phyloP scores from a whole-genome alignment of 129 eudicot species.

The Tanacetum coccineum region DNA sequence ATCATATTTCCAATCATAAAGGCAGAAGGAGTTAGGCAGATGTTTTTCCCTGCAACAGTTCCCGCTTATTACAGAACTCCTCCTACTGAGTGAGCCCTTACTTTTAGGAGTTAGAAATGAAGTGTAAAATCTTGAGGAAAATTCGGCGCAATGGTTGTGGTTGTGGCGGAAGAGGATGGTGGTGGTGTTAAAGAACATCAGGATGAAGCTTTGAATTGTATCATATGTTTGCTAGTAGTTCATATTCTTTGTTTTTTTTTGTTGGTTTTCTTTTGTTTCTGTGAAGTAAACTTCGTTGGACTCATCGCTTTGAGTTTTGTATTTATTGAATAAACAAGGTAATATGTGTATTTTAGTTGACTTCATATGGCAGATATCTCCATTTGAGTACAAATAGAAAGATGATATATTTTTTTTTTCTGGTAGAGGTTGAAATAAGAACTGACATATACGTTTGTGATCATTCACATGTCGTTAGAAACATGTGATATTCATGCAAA shows the following conservation, averaged over 20 bases:
- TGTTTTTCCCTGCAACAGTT: conserved; percentile 85
- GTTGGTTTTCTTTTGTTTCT: conserved; percentile 13
- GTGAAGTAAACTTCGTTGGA: conserved; percentile 1
- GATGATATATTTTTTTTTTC: background rate
- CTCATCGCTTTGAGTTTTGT: background rate
- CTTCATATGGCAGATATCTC: background rate
- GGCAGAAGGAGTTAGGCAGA: conserved; percentile 88
- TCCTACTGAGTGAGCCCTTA: conserved; percentile 13
- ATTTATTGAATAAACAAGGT: background rate
- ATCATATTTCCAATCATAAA: conserved; percentile 78
- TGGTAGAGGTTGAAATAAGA: background rate
- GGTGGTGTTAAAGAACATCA: background rate
- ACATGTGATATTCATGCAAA: no score
- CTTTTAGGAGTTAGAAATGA: background rate
- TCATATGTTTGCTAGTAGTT: conserved; percentile 7
- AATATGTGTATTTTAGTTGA: conserved; percentile 10
- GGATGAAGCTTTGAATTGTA: conserved; percentile 17
- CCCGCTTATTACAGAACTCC: conserved; percentile 88
- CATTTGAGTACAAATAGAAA: background rate
- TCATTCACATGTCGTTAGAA: no score
- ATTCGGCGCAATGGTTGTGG: no score
- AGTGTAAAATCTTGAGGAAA: background rate
- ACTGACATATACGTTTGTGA: no score
- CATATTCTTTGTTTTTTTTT: conserved; percentile 13
- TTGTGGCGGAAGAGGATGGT: background rate